Evolutionary conservation across 352 stramenopile genomes (phyloP).

Genomic region (Phytophthora constricta): DNA sequence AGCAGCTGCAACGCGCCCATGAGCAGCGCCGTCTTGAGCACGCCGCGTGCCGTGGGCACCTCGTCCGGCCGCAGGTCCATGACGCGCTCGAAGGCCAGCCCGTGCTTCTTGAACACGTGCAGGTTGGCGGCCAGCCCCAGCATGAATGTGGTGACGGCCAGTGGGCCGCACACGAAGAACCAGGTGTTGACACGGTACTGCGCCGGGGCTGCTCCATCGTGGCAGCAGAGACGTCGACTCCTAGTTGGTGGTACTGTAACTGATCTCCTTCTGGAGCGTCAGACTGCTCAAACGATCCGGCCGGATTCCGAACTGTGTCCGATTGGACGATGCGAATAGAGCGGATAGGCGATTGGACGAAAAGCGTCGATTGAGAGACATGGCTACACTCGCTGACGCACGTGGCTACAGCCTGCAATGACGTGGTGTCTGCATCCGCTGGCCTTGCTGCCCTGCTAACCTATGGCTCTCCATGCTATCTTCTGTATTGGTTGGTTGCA

Average conservation of each 20-base stretch:
- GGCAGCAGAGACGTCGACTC: neutral
- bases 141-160: constrained; percentile 73
- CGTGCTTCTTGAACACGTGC: constrained; percentile 61
- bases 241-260: neutral
- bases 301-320: too few relatives aligned
- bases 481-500: too few relatives aligned
- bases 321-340: too few relatives aligned
- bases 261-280: constrained; percentile 2
- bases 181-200: constrained; percentile 56
- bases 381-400: too few relatives aligned
- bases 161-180: constrained; percentile 84
- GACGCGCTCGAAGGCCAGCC: constrained; percentile 69
- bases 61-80: constrained; percentile 74
- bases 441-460: too few relatives aligned
- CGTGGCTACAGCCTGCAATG: too few relatives aligned
- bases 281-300: neutral
- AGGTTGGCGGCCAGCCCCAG: constrained; percentile 72
- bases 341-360: too few relatives aligned
- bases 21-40: constrained; percentile 47
- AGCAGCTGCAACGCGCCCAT: constrained; percentile 54
- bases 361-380: too few relatives aligned
- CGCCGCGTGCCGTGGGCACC: constrained; percentile 51
- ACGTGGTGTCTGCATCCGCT: too few relatives aligned
- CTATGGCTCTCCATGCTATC: too few relatives aligned
- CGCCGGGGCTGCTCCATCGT: constrained; percentile 32